Evolutionary conservation across 176 grass and related monocot species (phyloP), one percentile per base, ranked within the genome.

Genomic region (Oryza glumipatula): DNA sequence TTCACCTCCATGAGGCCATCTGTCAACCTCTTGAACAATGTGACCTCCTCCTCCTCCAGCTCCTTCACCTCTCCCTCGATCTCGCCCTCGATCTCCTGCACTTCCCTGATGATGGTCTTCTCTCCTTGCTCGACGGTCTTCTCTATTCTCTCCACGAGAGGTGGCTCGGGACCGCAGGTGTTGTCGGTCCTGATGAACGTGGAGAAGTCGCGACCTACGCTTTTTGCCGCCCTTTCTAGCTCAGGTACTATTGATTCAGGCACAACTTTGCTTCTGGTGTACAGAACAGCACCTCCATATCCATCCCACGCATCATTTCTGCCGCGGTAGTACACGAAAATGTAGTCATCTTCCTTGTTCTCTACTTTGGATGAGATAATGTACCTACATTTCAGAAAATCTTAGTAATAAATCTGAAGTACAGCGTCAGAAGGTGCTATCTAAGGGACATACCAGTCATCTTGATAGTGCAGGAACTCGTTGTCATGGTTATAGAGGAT

Each of bases 231-330:
- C 32, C 84, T 93, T 60, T 96, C 88, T 88, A 99, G 72, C 80
- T 94, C 89, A 4, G 91, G 91, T n/a, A 96, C 74, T 84, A 94
- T 92, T 49, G 89, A 88, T 41, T 82, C 82, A 79, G 96, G 96
- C 23, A 99, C 60, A 49, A 73, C 85, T 73, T 78, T 89, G 84
- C 91, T 94, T 86, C 88, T 92, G 60, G 96, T 99, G 79, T 99
- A 99, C 38, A 96, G 28, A 24, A 99, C 93, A 13, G 96, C 78
- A 15, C 96, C 93, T 64, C 96, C 96, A 32, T 99, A 99, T 46
- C 96, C 96, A 73, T 99, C 93, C 96, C 96, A 99, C 63, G 96
- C 93, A 6, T 99, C 96, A 72, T 99, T 99, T 83, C 91, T 91
- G 6, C 96, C 96, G 19, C 83, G 96, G 81, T 99, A 99, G 65